Evolutionary conservation across 2,329 filamentous ascomycete species (phyloP).

Genomic region (Tothia fuscella): DNA sequence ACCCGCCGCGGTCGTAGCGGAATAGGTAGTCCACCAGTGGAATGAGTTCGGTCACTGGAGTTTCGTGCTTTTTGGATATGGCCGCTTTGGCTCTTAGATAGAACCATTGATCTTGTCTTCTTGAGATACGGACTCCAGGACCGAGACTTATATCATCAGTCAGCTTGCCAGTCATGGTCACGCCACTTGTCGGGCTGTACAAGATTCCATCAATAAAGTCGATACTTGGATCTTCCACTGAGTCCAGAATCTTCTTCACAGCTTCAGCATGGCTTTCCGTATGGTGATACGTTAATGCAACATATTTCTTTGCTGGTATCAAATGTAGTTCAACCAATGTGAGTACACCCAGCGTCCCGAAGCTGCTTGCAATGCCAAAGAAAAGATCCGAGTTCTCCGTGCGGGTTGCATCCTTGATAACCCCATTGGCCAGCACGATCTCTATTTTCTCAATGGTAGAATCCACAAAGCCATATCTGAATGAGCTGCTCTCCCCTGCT

Average conservation of each 20-base stretch:
- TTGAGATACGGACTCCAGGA: slow-evolving; percentile 25
- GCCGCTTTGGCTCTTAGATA: slow-evolving; percentile 32
- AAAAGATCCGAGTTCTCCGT: slow-evolving; percentile 48
- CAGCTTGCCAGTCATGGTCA: slow-evolving; percentile 33
- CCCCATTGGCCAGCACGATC: slow-evolving; percentile 51
- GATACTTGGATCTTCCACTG: slow-evolving; percentile 24
- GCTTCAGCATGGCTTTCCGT: slow-evolving; percentile 31
- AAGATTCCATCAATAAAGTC: slow-evolving; percentile 41
- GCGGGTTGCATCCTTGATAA: slow-evolving; percentile 42
- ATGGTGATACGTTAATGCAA: slow-evolving; percentile 37
- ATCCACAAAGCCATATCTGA: slow-evolving; percentile 56
- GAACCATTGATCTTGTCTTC: slow-evolving; percentile 38
- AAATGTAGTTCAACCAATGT: slow-evolving; percentile 43
- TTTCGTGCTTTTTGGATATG: slow-evolving; percentile 19
- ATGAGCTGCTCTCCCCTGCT: slow-evolving; percentile 56
- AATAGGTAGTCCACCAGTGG: slow-evolving; percentile 57
- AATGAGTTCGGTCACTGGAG: slow-evolving; percentile 35
- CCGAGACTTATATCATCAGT: slow-evolving; percentile 11
- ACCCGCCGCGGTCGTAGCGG: slow-evolving; percentile 57
- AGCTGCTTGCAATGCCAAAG: slow-evolving; percentile 50
- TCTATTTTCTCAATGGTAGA: slow-evolving; percentile 49
- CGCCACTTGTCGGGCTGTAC: slow-evolving; percentile 31
- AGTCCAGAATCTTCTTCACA: slow-evolving; percentile 23
- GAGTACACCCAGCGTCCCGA: slow-evolving; percentile 54
- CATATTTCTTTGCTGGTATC: slow-evolving; percentile 33